Percentiles rank a stretch among this genome's conserved stretches.
These are phyloP conservation scores for Tillandsia leiboldiana DNA, from an alignment of 176 grass and related monocot genomes.

Conservation along the genomic window DNA sequence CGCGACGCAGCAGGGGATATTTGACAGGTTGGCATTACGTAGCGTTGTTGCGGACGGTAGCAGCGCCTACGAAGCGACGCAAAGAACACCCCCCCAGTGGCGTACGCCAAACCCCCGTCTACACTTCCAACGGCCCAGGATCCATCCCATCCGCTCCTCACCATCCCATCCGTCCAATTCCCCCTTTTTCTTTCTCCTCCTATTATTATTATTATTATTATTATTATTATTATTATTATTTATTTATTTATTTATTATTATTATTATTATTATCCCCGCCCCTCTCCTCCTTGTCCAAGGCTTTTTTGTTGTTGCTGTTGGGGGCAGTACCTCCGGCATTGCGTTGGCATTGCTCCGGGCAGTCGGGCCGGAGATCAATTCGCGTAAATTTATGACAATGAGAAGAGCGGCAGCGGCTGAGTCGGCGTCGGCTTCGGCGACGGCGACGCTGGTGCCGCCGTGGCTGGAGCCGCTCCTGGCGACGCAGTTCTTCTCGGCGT, in stretches of 20 bases:
- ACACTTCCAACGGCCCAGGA: no score
- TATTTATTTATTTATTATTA: no score
- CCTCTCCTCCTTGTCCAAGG: no score
- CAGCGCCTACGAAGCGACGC: constrained; percentile 5
- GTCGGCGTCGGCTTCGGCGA: background rate
- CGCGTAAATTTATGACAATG: constrained; percentile 33
- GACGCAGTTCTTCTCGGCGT: constrained; percentile 57
- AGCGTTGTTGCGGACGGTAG: background rate
- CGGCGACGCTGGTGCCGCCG: constrained; percentile 27
- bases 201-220: background rate
- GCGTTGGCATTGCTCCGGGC: no score
- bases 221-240: no score
- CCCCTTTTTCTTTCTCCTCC: background rate
- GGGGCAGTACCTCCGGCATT: no score
- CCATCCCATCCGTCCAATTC: background rate
- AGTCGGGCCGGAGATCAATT: no score
- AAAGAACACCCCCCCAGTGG: background rate
- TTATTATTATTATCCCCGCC: no score
- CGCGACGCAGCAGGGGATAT: background rate
- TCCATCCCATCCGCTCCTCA: background rate
- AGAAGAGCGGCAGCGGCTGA: constrained; percentile 39
- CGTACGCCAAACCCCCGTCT: background rate
- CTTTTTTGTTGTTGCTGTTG: no score
- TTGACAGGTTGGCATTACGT: background rate
- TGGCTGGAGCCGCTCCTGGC: constrained; percentile 61